phyloP scores from a whole-genome alignment of 768 basidiomycete species.

The Naematelia encephala region DNA sequence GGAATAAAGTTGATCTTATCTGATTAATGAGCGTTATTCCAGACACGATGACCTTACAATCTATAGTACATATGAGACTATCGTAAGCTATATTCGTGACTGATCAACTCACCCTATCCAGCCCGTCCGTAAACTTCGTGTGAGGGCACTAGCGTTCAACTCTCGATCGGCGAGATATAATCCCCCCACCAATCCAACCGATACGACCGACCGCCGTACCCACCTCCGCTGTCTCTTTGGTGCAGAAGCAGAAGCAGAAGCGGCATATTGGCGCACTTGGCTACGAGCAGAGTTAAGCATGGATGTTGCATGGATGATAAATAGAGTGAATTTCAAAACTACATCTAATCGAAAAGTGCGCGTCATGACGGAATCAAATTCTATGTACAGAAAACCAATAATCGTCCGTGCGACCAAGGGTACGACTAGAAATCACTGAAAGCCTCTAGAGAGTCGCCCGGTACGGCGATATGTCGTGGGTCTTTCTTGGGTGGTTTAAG shows the following conservation, averaged over 20 bases:
- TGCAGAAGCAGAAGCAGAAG: not conserved
- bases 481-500: slow-evolving; percentile 16
- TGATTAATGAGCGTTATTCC: slow-evolving; percentile 46
- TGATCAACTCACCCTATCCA: slow-evolving; percentile 54
- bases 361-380: not conserved
- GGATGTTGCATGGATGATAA: not conserved
- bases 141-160: slow-evolving; percentile 62
- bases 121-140: slow-evolving; percentile 59
- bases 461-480: not conserved
- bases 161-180: slow-evolving; percentile 56
- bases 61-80: slow-evolving; percentile 43
- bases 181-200: slow-evolving; percentile 52
- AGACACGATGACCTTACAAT: slow-evolving; percentile 36
- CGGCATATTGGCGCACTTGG: not conserved
- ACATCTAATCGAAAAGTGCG: not conserved
- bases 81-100: too few relatives aligned
- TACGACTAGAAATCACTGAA: not conserved
- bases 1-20: slow-evolving; percentile 86
- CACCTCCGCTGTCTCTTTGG: slow-evolving; percentile 11
- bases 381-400: too few relatives aligned
- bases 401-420: not conserved
- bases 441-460: not conserved
- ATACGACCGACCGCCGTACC: slow-evolving; percentile 19
- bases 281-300: not conserved
- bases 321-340: not conserved